phyloP scores from a whole-genome alignment of 1,284 basidiomycete genomes.

The Fomitopsis palustris region DNA sequence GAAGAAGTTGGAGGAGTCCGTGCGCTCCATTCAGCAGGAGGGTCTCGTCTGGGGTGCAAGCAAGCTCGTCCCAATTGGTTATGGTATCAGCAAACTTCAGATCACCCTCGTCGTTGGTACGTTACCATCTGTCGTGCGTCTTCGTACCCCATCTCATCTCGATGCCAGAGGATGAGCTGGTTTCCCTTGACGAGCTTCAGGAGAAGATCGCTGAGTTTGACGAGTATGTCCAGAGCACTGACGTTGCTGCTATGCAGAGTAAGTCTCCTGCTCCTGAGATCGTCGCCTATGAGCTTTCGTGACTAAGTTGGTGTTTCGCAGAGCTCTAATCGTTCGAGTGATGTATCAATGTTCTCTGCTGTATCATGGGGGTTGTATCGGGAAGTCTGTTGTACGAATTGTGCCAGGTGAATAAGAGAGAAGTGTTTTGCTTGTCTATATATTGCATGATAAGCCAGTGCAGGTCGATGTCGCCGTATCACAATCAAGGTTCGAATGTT shows the following conservation, averaged over 20 bases:
- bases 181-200: conserved; percentile 93
- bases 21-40: conserved; percentile 86
- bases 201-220: conserved; percentile 87
- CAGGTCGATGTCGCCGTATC: no score
- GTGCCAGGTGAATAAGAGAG: neutral
- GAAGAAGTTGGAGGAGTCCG: conserved; percentile 77
- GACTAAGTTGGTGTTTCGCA: neutral
- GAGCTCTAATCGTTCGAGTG: neutral
- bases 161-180: conserved; percentile 85
- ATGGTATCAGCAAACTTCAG: conserved; percentile 90
- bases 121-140: conserved; percentile 27
- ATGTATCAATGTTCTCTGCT: neutral
- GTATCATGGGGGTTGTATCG: neutral
- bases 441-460: no score
- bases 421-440: conserved; percentile 1
- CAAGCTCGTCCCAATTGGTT: conserved; percentile 93
- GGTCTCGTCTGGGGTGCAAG: conserved; percentile 95
- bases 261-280: conserved; percentile 30
- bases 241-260: conserved; percentile 91
- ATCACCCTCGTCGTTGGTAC: conserved; percentile 92
- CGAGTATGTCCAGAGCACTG: conserved; percentile 94
- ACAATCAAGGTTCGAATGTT: no score
- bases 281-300: no score
- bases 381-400: neutral
- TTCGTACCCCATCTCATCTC: conserved; percentile 7